Base-by-base conservation (phyloP, 305 asterid species). In the Rubia tinctorum region DNA sequence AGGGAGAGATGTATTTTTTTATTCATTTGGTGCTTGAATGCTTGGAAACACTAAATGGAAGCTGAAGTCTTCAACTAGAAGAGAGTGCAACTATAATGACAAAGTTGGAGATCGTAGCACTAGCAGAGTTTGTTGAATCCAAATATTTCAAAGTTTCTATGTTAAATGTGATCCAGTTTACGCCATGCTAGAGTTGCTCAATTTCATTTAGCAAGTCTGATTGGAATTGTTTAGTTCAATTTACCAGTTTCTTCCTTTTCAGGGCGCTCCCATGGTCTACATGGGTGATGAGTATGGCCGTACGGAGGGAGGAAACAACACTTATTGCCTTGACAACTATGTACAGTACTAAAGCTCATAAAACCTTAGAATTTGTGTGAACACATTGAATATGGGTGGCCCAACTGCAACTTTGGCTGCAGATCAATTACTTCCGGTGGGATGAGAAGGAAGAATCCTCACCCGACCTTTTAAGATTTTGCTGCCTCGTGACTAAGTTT, bases 281-380 rank as follows among this genome's bases (percentile, higher is more conserved):
- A 92, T 95, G 99, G 99, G 99, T 7, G 99, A 90, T 77, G 99
- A 95, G 79, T 95, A 92, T 76, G 98, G 97, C 72, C 99, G 92
- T 84, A 89, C 98, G 11, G 92, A 95, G 85, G 97, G 99, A 58
- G 98, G 98, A 79, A 95, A 95, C 86, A n/a, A 95, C 78, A 88
- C 97, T 18, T 92, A 95, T 80, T 95, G 98, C 89, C 98, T 90
- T 39, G 96, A 95, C 83, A 95, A 92, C 77, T 88, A 82, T 77
- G 97, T 94, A 91, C 76, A 69, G 20, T 65, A 76, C 80, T 79
- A 66, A 42, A 66, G 44, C 61, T 68, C n/a, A 39, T 60, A 47
- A 20, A 42, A 49, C 39, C 73, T 62, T 40, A 44, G n/a, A 47
- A 71, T 77, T 60, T 15, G 22, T 63, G 30, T 63, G 25, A 25